Percentiles rank a stretch among this genome's conserved stretches.
phyloP scores from a whole-genome alignment of 2,329 filamentous ascomycete species.

The Rosellinia necatrix region DNA sequence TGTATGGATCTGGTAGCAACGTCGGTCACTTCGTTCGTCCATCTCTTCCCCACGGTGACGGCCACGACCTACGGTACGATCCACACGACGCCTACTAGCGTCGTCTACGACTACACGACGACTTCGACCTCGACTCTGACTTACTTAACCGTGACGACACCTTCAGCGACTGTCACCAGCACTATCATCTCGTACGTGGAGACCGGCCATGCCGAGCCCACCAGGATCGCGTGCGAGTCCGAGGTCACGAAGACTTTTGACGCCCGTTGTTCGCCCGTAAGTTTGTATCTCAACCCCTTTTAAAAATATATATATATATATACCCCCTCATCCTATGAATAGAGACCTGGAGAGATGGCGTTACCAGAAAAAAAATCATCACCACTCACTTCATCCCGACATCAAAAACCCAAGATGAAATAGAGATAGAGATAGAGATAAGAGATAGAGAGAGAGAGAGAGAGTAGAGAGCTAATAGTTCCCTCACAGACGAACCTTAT shows the following conservation, averaged over 20 bases:
- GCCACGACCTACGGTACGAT: slow-evolving; percentile 36
- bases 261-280: slow-evolving; percentile 35
- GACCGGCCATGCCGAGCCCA: slow-evolving; percentile 6
- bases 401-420: too few relatives aligned
- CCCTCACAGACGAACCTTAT: slow-evolving; percentile 30
- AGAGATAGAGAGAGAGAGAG: background rate
- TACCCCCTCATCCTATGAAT: too few relatives aligned
- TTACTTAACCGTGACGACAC: slow-evolving; percentile 15
- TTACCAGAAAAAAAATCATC: too few relatives aligned
- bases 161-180: slow-evolving; percentile 13
- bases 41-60: slow-evolving; percentile 24
- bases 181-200: slow-evolving; percentile 26
- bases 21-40: slow-evolving; percentile 20
- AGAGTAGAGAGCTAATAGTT: background rate
- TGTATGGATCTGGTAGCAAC: too few relatives aligned
- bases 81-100: slow-evolving; percentile 42
- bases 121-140: slow-evolving; percentile 35
- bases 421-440: background rate
- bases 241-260: slow-evolving; percentile 34
- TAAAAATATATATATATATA: too few relatives aligned
- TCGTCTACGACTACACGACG: slow-evolving; percentile 36
- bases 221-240: slow-evolving; percentile 23
- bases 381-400: too few relatives aligned
- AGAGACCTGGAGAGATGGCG: too few relatives aligned
- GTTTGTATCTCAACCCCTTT: too few relatives aligned